phyloP scores from a whole-genome alignment of 2,329 filamentous ascomycete genomes.

The Monosporascus sp. region DNA sequence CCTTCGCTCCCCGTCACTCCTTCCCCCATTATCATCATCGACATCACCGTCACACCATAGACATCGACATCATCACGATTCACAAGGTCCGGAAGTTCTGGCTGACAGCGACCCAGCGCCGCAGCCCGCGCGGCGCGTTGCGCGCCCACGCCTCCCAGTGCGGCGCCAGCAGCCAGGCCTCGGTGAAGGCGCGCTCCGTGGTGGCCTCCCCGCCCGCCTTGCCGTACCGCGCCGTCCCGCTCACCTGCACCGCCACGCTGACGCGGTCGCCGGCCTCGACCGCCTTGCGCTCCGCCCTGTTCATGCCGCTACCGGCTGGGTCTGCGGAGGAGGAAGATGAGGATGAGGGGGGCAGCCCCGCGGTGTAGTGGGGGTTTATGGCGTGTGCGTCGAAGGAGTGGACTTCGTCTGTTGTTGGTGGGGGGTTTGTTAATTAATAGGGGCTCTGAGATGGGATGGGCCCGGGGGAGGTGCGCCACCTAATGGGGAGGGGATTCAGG shows the following conservation, averaged over 20 bases:
- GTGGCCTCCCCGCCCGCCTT: slow-evolving; percentile 56
- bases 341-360: slow-evolving; percentile 46
- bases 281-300: slow-evolving; percentile 3
- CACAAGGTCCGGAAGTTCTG: slow-evolving; percentile 63
- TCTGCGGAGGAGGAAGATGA: slow-evolving; percentile 20
- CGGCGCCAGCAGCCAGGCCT: slow-evolving; percentile 76
- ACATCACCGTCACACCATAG: too few relatives aligned
- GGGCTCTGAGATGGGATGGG: background rate
- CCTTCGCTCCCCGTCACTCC: too few relatives aligned
- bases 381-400: slow-evolving; percentile 74
- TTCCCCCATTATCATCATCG: too few relatives aligned
- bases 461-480: too few relatives aligned
- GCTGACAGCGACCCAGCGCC: slow-evolving; percentile 62
- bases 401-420: slow-evolving; percentile 50
- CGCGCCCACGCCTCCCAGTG: slow-evolving; percentile 57
- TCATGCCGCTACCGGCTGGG: background rate
- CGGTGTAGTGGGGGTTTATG: slow-evolving; percentile 61
- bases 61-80: slow-evolving; percentile 4
- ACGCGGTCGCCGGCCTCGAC: slow-evolving; percentile 50
- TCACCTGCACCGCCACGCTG: slow-evolving; percentile 68
- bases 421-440: background rate
- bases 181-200: slow-evolving; percentile 66
- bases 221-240: slow-evolving; percentile 66
- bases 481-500: too few relatives aligned
- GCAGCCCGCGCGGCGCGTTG: slow-evolving; percentile 48